These are phyloP conservation scores for Crepidotus variabilis DNA, from an alignment of 768 basidiomycete species.

Conservation along the genomic window DNA sequence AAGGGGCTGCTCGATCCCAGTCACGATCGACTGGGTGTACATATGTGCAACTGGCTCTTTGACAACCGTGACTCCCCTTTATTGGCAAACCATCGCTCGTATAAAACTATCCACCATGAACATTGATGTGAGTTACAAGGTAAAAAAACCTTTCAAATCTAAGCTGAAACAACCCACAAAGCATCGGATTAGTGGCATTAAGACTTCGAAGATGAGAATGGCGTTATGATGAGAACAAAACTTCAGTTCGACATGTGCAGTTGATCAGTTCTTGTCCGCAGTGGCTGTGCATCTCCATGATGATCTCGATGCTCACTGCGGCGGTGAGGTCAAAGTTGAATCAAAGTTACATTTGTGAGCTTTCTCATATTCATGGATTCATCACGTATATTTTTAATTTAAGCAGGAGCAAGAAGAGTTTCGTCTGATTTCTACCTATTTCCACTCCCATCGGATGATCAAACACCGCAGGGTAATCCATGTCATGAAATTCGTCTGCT, in stretches of 20 bases:
- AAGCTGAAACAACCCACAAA: not conserved
- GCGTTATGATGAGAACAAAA: too few relatives aligned
- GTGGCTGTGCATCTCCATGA: not conserved
- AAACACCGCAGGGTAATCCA: not conserved
- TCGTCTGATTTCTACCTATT: not conserved
- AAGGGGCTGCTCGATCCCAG: not conserved
- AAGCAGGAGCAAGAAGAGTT: not conserved
- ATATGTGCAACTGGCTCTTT: not conserved
- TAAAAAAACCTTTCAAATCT: not conserved
- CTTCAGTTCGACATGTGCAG: too few relatives aligned
- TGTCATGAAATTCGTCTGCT: not conserved
- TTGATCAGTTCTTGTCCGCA: too few relatives aligned
- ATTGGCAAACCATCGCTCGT: constrained; percentile 1
- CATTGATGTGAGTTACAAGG: not conserved
- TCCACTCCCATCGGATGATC: not conserved
- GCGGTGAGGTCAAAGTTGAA: not conserved
- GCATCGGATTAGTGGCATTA: not conserved
- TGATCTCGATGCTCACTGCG: not conserved
- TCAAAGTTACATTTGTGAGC: not conserved
- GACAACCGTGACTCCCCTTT: constrained; percentile 1
- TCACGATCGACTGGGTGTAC: not conserved
- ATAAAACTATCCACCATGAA: constrained; percentile 4
- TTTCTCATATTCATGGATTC: not conserved
- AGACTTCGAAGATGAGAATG: not conserved
- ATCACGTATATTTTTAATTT: not conserved